Conservation (phyloP, 371 early-diverging fungal genomes). For the Haplosporangium sp. region DNA sequence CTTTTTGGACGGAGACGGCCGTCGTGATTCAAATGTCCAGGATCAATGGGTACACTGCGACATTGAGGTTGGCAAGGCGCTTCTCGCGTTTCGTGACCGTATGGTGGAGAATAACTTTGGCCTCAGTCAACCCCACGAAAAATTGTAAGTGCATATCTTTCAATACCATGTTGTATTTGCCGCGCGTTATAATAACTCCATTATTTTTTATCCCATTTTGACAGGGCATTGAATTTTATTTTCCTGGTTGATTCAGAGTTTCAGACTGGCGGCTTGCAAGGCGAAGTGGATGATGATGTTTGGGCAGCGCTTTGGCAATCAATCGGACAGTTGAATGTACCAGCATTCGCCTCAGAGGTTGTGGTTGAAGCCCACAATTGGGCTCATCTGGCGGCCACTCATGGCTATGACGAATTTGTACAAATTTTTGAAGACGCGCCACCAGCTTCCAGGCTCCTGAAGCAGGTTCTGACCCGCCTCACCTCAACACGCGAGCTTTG, state of each 20-base stretch:
- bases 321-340: background rate
- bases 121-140: constrained; percentile 3
- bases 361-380: constrained; percentile 8
- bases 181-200: background rate
- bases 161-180: background rate
- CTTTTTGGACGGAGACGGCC: constrained; percentile 11
- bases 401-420: constrained; percentile 2
- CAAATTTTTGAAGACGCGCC: constrained; percentile 6
- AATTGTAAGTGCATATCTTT: constrained; percentile 10
- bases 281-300: constrained; percentile 10
- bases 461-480: background rate
- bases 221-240: constrained; percentile 14
- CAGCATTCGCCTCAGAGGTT: background rate
- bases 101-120: constrained; percentile 13
- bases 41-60: constrained; percentile 6
- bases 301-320: constrained; percentile 12
- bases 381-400: background rate
- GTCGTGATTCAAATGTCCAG: constrained; percentile 8
- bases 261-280: constrained; percentile 15
- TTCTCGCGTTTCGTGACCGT: constrained; percentile 8
- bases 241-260: constrained; percentile 9
- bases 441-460: background rate
- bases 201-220: background rate
- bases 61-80: background rate
- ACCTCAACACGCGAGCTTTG: constrained; percentile 9